Percentiles rank a stretch among this genome's conserved stretches.
phyloP scores from a whole-genome alignment of 2,329 filamentous ascomycete species.

The Gliomastix tumulicola region DNA sequence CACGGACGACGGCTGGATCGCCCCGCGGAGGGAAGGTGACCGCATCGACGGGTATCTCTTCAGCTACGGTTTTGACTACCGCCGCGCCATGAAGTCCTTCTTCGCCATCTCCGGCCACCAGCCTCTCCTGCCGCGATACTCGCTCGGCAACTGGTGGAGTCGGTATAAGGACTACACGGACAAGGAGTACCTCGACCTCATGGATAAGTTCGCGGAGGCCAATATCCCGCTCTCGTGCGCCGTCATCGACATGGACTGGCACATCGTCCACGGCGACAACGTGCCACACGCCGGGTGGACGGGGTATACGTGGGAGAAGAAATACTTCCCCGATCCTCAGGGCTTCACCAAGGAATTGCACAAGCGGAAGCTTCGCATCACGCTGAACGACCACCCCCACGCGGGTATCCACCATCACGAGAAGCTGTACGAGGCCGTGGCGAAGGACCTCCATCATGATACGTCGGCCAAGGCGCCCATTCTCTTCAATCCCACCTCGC shows the following conservation, averaged over 20 bases:
- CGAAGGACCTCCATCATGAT: conserved; percentile 42
- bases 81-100: conserved; percentile 43
- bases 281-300: conserved; percentile 30
- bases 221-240: conserved; percentile 50
- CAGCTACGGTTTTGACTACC: conserved; percentile 49
- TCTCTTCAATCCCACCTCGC: conserved; percentile 46
- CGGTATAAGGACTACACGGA: conserved; percentile 52
- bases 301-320: conserved; percentile 55
- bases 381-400: conserved; percentile 57
- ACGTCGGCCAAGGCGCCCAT: conserved; percentile 41
- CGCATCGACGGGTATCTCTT: conserved; percentile 55
- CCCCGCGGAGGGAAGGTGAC: conserved; percentile 34
- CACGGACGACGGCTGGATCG: conserved; percentile 42
- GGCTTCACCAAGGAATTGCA: conserved; percentile 45
- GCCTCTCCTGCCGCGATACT: conserved; percentile 48
- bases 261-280: conserved; percentile 41
- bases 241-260: conserved; percentile 63
- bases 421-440: conserved; percentile 47
- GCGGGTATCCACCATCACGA: conserved; percentile 50
- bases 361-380: conserved; percentile 41
- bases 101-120: conserved; percentile 50
- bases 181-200: conserved; percentile 47
- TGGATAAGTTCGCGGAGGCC: conserved; percentile 45
- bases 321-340: conserved; percentile 41
- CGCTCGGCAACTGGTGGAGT: conserved; percentile 60